phyloP scores from a whole-genome alignment of 176 grass and related monocot genomes.

The Puccinellia tenuiflora region DNA sequence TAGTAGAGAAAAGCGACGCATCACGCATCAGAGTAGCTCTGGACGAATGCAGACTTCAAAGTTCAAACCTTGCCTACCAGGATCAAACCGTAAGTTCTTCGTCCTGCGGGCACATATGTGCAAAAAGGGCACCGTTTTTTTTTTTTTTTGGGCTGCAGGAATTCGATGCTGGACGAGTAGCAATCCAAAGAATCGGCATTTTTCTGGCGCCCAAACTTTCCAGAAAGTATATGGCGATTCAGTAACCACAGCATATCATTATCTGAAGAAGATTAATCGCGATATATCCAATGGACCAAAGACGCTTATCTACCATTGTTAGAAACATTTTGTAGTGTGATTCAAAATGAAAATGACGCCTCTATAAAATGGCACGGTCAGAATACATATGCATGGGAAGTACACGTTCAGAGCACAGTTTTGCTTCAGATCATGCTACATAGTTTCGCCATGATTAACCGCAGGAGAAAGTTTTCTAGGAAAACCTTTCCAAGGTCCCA shows the following conservation, averaged over 20 bases:
- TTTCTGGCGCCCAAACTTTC: neutral
- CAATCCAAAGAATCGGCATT: neutral
- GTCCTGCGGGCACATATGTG: neutral
- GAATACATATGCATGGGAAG: neutral
- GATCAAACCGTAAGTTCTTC: neutral
- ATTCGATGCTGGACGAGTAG: neutral
- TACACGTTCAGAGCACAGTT: neutral
- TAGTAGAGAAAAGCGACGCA: too few species aligned
- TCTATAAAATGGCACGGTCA: neutral
- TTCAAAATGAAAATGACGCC: neutral
- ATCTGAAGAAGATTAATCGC: neutral
- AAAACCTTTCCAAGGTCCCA: neutral
- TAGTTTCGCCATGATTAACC: neutral
- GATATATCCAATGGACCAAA: neutral
- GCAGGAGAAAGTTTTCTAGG: neutral
- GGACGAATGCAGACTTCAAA: neutral
- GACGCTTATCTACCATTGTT: neutral
- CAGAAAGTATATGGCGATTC: neutral
- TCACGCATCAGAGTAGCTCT: neutral
- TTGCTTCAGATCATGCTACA: neutral
- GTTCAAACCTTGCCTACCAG: neutral
- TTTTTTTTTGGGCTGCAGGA: neutral
- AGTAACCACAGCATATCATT: neutral
- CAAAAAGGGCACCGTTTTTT: neutral
- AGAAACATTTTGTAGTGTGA: neutral